These are phyloP conservation scores for Aspergillus sojae DNA, from an alignment of 2,329 filamentous ascomycete genomes.

Conservation along the genomic window DNA sequence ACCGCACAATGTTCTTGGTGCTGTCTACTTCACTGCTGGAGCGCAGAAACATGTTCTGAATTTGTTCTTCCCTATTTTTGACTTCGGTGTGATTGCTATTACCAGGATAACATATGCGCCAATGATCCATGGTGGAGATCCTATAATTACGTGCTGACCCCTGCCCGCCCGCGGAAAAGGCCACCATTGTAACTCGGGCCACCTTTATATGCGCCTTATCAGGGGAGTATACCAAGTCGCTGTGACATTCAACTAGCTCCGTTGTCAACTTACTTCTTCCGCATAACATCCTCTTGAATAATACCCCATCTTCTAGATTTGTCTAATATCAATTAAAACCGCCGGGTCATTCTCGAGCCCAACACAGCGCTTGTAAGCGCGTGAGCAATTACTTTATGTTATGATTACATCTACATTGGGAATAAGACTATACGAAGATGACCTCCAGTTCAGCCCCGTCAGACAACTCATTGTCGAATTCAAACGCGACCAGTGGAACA, in stretches of 20 bases:
- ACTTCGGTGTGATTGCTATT: not conserved
- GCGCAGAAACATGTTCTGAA: not conserved
- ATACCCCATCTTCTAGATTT: not conserved
- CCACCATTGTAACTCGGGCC: conserved; percentile 18
- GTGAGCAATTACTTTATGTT: not conserved
- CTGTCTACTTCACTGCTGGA: not conserved
- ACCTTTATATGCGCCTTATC: not conserved
- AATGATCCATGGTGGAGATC: not conserved
- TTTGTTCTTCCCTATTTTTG: not conserved
- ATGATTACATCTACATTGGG: not conserved
- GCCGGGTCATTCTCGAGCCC: not conserved
- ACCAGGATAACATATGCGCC: not conserved
- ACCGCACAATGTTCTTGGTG: not conserved
- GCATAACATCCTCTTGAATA: not conserved
- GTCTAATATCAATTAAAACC: not conserved
- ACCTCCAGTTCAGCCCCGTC: conserved; percentile 5
- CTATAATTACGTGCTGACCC: not conserved
- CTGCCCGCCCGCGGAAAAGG: conserved; percentile 13
- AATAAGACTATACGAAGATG: conserved; percentile 11
- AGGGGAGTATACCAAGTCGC: not conserved
- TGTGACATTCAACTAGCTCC: not conserved
- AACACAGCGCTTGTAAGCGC: conserved; percentile 1
- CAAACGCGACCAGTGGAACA: not conserved
- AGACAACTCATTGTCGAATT: not conserved
- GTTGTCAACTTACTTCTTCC: not conserved